Evolutionary conservation across 2,329 filamentous ascomycete genomes (phyloP).

Genomic region (Phoma herbarum): DNA sequence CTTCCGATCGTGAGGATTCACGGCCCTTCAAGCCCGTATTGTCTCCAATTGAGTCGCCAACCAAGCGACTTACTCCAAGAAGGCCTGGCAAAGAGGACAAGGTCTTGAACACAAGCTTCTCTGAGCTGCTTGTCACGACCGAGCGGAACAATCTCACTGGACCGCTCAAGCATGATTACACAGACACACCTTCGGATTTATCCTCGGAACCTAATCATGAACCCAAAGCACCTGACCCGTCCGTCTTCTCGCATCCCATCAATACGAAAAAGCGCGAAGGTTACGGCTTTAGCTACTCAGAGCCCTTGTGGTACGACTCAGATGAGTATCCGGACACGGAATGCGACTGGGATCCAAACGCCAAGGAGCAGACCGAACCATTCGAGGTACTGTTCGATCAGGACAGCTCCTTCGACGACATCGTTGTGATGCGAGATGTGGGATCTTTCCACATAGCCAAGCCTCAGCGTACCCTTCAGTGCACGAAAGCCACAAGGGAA

Average conservation of each 20-base stretch:
- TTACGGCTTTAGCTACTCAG: constrained; percentile 38
- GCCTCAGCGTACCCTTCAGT: constrained; percentile 29
- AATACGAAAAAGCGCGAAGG: constrained; percentile 32
- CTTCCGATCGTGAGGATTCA: neutral
- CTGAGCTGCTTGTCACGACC: constrained; percentile 15
- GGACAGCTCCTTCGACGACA: constrained; percentile 34
- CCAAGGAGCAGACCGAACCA: constrained; percentile 7
- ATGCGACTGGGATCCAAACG: constrained; percentile 26
- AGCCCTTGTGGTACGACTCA: constrained; percentile 33
- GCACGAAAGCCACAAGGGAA: constrained; percentile 34
- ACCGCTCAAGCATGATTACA: constrained; percentile 7
- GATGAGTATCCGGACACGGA: constrained; percentile 37
- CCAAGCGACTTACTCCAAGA: constrained; percentile 6
- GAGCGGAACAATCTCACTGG: constrained; percentile 17
- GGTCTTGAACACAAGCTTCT: constrained; percentile 18
- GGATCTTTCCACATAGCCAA: constrained; percentile 31
- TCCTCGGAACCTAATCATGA: constrained; percentile 10
- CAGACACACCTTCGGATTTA: constrained; percentile 13
- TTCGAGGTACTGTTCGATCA: constrained; percentile 6
- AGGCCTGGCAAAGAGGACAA: constrained; percentile 12
- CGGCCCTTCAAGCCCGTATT: constrained; percentile 2
- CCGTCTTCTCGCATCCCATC: constrained; percentile 26
- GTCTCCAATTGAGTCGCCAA: constrained; percentile 17
- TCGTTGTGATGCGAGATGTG: constrained; percentile 34
- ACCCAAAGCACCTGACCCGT: constrained; percentile 14